These are phyloP conservation scores for Backusella circina DNA, from an alignment of 192 early-diverging fungal genomes.

Conservation along the genomic window DNA sequence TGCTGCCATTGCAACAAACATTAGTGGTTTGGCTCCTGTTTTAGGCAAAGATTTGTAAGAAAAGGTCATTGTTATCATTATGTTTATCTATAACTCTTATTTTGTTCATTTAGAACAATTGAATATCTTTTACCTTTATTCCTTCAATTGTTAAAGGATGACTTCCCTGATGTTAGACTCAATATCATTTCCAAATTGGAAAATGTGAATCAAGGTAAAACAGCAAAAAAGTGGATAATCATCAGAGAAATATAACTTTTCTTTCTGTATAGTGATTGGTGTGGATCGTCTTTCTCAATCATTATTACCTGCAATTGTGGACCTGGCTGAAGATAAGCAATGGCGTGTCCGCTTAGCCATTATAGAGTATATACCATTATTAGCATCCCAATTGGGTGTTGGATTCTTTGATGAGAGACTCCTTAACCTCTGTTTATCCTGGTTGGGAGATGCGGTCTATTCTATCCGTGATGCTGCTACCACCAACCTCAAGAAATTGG, in stretches of 20 bases:
- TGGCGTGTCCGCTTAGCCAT: conserved; percentile 99
- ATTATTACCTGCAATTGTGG: conserved; percentile 95
- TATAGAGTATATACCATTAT: conserved; percentile 97
- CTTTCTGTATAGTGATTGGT: conserved; percentile 69
- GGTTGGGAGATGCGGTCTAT: conserved; percentile 96
- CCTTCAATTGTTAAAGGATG: conserved; percentile 95
- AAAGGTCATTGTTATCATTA: not conserved
- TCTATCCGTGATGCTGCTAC: conserved; percentile 98
- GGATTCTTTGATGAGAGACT: conserved; percentile 98
- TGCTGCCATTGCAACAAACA: conserved; percentile 92
- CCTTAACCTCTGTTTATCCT: conserved; percentile 91
- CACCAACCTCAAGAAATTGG: conserved; percentile 89
- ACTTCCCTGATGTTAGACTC: conserved; percentile 93
- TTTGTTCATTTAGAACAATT: conserved; percentile 63
- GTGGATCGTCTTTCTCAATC: conserved; percentile 97
- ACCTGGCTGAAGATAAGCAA: conserved; percentile 99
- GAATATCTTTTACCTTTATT: conserved; percentile 95
- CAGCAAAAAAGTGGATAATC: not conserved
- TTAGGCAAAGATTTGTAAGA: conserved; percentile 86
- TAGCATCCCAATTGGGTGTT: conserved; percentile 92
- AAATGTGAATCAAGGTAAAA: conserved; percentile 83
- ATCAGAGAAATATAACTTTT: not conserved
- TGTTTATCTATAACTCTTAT: not conserved
- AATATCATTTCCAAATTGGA: conserved; percentile 99
- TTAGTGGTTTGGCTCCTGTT: conserved; percentile 92